Evolutionary conservation across 208 protist species (phyloP), one percentile per base, ranked within the genome.

Genomic region (Leishmania braziliensis): DNA sequence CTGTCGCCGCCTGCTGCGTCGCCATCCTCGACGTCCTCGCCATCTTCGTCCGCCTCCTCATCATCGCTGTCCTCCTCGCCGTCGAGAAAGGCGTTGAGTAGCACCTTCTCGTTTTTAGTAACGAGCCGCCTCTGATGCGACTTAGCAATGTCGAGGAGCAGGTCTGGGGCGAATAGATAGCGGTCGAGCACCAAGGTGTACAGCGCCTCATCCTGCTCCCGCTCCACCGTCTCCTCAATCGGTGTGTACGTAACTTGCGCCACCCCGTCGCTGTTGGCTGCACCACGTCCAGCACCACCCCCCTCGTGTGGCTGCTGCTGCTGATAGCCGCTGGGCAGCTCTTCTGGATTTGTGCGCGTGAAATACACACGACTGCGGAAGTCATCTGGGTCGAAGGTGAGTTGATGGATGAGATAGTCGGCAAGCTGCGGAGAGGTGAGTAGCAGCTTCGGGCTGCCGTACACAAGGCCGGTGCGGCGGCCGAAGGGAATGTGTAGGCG

Each of bases 311-410:
- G 23, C 14, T 79, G 74, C 53, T 79, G 74, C 66, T 68, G 36
- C 16, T 83, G 79, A 48, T 75, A 70, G 56, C 66, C 48, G n/a
- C 50, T 4, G 5, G 77, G 78, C 50, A 77, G 43, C 48, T 80
- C 82, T 23, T 62, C 23, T 16, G 83, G 63, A 0, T 56, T 72
- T 16, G 78, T 68, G 43, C 88, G 81, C 14, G 90, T 92, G 72
- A 97, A 97, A 81, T 91, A 91, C 68, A 97, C 93, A 72, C 92
- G 91, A 43, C 78, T 90, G 39, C 94, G 86, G 81, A 93, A 97
- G 78, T 97, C 94, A 78, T 95, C 91, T 23, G 82, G 79, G 20
- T 92, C 90, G 75, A 96, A 91, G 60, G 29, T 75, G n/a, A 95
- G 83, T 48, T 89, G 69, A 6, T 81, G 70, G 10, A 92, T 66